These are phyloP conservation scores for Penicillium malachiteum DNA, from an alignment of 495 filamentous ascomycete genomes.

Conservation along the genomic window DNA sequence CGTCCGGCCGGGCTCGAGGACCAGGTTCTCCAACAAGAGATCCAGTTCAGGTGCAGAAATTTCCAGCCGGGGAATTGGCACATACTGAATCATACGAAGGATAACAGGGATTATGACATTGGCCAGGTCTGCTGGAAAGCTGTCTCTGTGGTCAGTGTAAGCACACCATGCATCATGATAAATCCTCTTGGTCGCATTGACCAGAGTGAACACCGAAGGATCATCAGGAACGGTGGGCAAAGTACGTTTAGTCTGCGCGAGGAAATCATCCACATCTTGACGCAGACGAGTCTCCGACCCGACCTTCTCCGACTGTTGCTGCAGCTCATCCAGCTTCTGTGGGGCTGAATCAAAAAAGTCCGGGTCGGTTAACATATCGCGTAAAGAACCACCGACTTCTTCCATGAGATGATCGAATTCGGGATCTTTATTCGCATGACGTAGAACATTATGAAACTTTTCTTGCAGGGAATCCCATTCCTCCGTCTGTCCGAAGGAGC, in stretches of 20 bases:
- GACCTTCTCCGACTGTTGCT: constrained; percentile 62
- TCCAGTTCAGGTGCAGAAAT: constrained; percentile 79
- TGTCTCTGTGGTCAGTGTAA: constrained; percentile 56
- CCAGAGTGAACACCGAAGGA: constrained; percentile 63
- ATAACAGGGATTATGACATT: constrained; percentile 79
- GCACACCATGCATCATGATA: constrained; percentile 63
- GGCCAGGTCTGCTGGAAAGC: constrained; percentile 69
- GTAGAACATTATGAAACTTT: constrained; percentile 64
- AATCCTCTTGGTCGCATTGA: constrained; percentile 62
- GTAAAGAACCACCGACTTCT: constrained; percentile 67
- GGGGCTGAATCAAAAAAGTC: constrained; percentile 72
- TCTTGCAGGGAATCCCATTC: constrained; percentile 76
- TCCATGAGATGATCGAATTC: constrained; percentile 77
- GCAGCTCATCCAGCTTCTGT: constrained; percentile 69
- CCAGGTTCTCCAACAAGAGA: constrained; percentile 83
- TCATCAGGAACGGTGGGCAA: constrained; percentile 68
- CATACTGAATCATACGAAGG: constrained; percentile 73
- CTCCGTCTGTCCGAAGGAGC: constrained; percentile 68
- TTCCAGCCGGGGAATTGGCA: constrained; percentile 86
- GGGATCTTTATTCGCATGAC: constrained; percentile 72
- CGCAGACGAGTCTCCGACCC: constrained; percentile 64
- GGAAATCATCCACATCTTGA: constrained; percentile 69
- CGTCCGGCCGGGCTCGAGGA: constrained; percentile 83
- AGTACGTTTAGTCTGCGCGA: constrained; percentile 66
- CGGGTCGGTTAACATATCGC: constrained; percentile 84